phyloP scores from a whole-genome alignment of 768 basidiomycete species.

The Gloeostereum incarnatum region DNA sequence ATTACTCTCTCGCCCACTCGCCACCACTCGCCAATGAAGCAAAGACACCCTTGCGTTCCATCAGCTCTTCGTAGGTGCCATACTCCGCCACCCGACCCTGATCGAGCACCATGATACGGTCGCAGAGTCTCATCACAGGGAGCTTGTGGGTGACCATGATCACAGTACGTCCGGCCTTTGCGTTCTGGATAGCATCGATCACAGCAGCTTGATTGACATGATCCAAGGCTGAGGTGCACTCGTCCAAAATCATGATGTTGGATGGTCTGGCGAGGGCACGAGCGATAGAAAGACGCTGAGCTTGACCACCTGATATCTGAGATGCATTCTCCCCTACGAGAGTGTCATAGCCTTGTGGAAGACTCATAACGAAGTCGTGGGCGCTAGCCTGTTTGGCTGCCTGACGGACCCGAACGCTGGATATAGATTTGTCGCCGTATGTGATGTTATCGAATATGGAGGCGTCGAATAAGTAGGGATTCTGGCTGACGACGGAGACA shows the following conservation, averaged over 20 bases:
- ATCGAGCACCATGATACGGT: constrained; percentile 74
- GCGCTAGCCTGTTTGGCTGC: constrained; percentile 77
- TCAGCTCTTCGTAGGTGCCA: constrained; percentile 64
- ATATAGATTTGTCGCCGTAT: constrained; percentile 52
- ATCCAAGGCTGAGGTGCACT: constrained; percentile 93
- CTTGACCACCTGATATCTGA: constrained; percentile 92
- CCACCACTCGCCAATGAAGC: constrained; percentile 71
- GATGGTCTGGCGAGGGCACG: constrained; percentile 75
- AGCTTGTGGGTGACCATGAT: constrained; percentile 93
- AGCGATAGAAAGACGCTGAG: constrained; percentile 88
- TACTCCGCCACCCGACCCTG: constrained; percentile 75
- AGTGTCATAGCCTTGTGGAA: constrained; percentile 85
- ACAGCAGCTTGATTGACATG: constrained; percentile 76
- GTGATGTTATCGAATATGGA: constrained; percentile 84
- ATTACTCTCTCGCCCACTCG: constrained; percentile 38
- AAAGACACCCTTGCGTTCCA: constrained; percentile 63
- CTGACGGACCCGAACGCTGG: constrained; percentile 46
- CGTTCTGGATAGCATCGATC: constrained; percentile 60
- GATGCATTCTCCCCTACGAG: constrained; percentile 83
- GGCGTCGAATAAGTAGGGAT: constrained; percentile 83
- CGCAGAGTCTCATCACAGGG: constrained; percentile 86
- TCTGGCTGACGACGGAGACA: constrained; percentile 82
- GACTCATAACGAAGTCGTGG: constrained; percentile 74
- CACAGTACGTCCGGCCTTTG: constrained; percentile 68
- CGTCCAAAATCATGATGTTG: constrained; percentile 78